Conservation (phyloP, 805 yeast genomes). For the Komagataella phaffii region DNA sequence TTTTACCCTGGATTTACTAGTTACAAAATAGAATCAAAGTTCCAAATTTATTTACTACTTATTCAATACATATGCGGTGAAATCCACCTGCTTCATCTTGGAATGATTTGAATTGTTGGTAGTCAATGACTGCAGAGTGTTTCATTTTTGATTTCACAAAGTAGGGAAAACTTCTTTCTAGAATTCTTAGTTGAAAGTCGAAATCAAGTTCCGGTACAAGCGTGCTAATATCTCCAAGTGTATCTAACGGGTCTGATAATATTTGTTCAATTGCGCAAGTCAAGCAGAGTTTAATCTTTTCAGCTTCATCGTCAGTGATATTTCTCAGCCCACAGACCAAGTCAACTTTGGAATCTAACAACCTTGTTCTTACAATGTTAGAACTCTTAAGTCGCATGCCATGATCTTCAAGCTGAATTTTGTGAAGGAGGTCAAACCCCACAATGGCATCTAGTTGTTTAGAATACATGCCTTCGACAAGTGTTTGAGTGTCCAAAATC, state of each 20-base stretch:
- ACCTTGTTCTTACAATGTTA: not conserved
- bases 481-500: not conserved
- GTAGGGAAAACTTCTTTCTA: not conserved
- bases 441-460: not conserved
- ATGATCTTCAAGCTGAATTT: not conserved
- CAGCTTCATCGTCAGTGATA: not conserved
- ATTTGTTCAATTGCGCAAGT: not conserved
- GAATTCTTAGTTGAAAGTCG: not conserved
- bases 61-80: not conserved
- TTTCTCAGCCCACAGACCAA: not conserved
- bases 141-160: not conserved
- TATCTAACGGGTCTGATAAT: not conserved
- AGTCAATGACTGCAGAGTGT: not conserved
- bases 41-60: not conserved
- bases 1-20: constrained; percentile 76
- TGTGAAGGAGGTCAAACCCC: not conserved
- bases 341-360: not conserved
- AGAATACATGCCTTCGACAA: not conserved
- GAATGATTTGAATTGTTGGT: not conserved
- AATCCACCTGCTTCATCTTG: not conserved
- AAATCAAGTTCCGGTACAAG: not conserved
- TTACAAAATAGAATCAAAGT: not conserved
- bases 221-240: not conserved
- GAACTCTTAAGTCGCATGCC: not conserved
- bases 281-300: not conserved